phyloP scores from a whole-genome alignment of 257 asterid species.

The Solanum microdontum region DNA sequence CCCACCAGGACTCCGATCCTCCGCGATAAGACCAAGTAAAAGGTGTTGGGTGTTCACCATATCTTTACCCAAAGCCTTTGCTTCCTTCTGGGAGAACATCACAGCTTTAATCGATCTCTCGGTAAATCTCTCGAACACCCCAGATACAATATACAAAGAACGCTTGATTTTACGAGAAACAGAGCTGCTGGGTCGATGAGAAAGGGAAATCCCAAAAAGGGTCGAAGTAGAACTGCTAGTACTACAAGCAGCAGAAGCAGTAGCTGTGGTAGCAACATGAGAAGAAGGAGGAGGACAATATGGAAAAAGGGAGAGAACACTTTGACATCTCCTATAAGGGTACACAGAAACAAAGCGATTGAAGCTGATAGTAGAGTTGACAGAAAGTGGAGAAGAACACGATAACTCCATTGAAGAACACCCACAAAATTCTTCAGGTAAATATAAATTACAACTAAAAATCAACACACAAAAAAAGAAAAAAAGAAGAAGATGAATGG shows the following conservation, averaged over 20 bases:
- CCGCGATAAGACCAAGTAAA: slow-evolving; percentile 78
- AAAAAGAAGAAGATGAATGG: not conserved
- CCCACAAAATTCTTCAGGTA: not conserved
- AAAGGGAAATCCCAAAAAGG: slow-evolving; percentile 41
- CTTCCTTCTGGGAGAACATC: slow-evolving; percentile 80
- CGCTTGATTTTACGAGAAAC: slow-evolving; percentile 19
- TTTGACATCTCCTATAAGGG: slow-evolving; percentile 23
- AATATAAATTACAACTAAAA: not conserved
- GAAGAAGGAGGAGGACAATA: slow-evolving; percentile 11
- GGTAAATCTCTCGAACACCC: slow-evolving; percentile 87
- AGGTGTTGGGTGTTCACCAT: slow-evolving; percentile 78
- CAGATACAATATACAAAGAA: slow-evolving; percentile 39
- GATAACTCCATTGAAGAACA: slow-evolving; percentile 39
- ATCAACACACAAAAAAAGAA: not conserved
- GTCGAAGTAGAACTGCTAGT: slow-evolving; percentile 30
- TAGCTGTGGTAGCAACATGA: not conserved
- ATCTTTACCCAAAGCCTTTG: slow-evolving; percentile 61
- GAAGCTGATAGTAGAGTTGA: slow-evolving; percentile 27
- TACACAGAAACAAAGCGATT: slow-evolving; percentile 28
- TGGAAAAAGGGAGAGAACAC: slow-evolving; percentile 15
- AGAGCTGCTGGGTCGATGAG: slow-evolving; percentile 11
- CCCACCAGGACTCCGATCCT: slow-evolving; percentile 82
- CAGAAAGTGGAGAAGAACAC: slow-evolving; percentile 67
- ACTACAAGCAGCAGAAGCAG: slow-evolving; percentile 13
- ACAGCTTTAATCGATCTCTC: slow-evolving; percentile 92